Base-by-base conservation (phyloP, 345 rosid species). In the Syzygium grande region DNA sequence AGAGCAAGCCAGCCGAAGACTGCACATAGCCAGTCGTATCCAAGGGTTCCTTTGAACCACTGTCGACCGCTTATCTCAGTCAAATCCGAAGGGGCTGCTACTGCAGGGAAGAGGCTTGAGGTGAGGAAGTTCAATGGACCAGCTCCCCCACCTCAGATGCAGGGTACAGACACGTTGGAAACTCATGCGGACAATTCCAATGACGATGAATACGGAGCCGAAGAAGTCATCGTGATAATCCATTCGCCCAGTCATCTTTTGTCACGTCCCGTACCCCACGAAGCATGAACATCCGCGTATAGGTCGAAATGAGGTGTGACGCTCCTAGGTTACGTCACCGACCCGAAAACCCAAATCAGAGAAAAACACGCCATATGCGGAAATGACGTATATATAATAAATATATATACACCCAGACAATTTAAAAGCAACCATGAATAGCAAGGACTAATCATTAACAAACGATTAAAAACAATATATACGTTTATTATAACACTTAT, bases 241-340 rank as follows among this genome's bases (percentile, higher is more conserved):
- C 97, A 96, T 93, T 96, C 99, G 1, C 99, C 98, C 1, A 96
- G 97, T 89, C 88, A n/a, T n/a, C n/a, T n/a, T n/a, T n/a, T n/a
- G n/a, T n/a, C n/a, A n/a, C n/a, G n/a, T n/a, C n/a, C n/a, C n/a
- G n/a, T n/a, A n/a, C n/a, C n/a, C n/a, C n/a, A n/a, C n/a, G n/a
- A n/a, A n/a, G n/a, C n/a, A n/a, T n/a, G n/a, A n/a, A n/a, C n/a
- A n/a, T n/a, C n/a, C n/a, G n/a, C n/a, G n/a, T n/a, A n/a, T n/a
- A n/a, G n/a, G n/a, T n/a, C n/a, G n/a, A n/a, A n/a, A n/a, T n/a
- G n/a, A n/a, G n/a, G n/a, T n/a, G n/a, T n/a, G n/a, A n/a, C n/a
- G n/a, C n/a, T n/a, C n/a, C n/a, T n/a, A n/a, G n/a, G n/a, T n/a
- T n/a, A n/a, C n/a, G n/a, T n/a, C n/a, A n/a, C n/a, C n/a, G n/a